A percentile compares a stretch with the other conserved stretches of the same genome.
These are phyloP conservation scores for Xylariaceae sp. DNA, from an alignment of 2,329 filamentous ascomycete species.

Conservation along the genomic window DNA sequence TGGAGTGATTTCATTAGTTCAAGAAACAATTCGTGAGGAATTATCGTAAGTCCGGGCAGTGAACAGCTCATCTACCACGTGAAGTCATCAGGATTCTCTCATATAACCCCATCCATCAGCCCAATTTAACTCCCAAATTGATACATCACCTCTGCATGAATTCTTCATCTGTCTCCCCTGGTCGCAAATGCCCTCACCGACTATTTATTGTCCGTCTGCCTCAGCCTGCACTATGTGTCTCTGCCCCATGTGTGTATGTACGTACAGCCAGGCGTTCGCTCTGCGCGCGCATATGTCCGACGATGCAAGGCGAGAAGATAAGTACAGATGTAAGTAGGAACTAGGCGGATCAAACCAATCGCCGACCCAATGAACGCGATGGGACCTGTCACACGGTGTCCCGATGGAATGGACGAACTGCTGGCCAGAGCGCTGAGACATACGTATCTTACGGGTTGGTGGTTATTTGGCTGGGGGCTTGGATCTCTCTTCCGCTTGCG, in stretches of 20 bases:
- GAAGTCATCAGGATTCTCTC: neutral
- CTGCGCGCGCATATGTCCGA: constrained; percentile 4
- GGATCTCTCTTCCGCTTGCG: too few relatives aligned
- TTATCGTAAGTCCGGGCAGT: neutral
- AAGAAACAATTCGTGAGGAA: neutral
- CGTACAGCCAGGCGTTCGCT: constrained; percentile 23
- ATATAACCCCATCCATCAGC: neutral
- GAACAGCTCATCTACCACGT: neutral
- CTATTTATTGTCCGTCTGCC: constrained; percentile 8
- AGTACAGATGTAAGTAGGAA: neutral
- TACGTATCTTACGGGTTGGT: neutral
- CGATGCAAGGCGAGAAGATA: neutral
- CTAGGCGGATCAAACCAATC: constrained; percentile 3
- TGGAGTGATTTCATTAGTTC: neutral
- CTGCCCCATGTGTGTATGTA: constrained; percentile 10
- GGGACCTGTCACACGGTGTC: constrained; percentile 27
- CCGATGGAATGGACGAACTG: constrained; percentile 32
- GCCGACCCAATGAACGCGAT: constrained; percentile 2
- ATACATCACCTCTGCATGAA: neutral
- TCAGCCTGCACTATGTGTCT: neutral
- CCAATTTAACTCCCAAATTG: neutral
- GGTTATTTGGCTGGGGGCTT: neutral
- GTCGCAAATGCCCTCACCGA: constrained; percentile 9
- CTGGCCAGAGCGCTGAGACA: constrained; percentile 32
- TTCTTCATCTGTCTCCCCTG: neutral